phyloP scores from a whole-genome alignment of 108 stramenopile genomes.

The Tribonema minus region DNA sequence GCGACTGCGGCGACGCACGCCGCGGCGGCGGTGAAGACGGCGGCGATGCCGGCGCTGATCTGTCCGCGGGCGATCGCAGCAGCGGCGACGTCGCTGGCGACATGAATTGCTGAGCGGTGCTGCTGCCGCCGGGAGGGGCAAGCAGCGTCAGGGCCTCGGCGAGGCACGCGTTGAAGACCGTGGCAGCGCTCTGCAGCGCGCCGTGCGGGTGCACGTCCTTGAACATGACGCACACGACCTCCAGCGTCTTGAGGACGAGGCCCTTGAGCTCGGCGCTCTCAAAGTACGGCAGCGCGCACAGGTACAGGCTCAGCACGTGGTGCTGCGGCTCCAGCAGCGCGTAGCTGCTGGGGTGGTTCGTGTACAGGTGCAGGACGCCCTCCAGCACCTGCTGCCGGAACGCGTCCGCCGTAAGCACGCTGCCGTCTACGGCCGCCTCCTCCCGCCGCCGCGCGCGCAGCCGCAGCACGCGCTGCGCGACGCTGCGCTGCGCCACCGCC shows the following conservation, averaged over 20 bases:
- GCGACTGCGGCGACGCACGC: neutral
- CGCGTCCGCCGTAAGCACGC: constrained; percentile 14
- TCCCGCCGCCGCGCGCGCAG: neutral
- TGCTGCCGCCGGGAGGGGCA: constrained; percentile 6
- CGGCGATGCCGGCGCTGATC: neutral
- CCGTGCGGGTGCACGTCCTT: constrained; percentile 61
- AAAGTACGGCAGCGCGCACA: constrained; percentile 77
- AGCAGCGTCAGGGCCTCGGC: constrained; percentile 61
- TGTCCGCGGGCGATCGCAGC: neutral
- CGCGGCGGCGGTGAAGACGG: neutral
- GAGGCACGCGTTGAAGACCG: constrained; percentile 72
- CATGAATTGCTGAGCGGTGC: too few species aligned
- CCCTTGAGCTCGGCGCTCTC: constrained; percentile 74
- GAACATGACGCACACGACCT: constrained; percentile 68
- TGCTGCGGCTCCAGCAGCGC: constrained; percentile 72
- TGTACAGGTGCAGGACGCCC: constrained; percentile 76
- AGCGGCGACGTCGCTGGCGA: neutral
- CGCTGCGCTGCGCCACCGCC: constrained; percentile 23
- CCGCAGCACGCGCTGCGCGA: constrained; percentile 10
- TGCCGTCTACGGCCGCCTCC: neutral
- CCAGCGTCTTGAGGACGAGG: constrained; percentile 80
- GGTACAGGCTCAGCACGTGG: constrained; percentile 70
- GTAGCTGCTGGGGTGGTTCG: constrained; percentile 81
- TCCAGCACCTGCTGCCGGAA: constrained; percentile 63
- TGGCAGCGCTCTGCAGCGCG: constrained; percentile 69